Base-by-base conservation (phyloP, 1,284 basidiomycete species). In the Porodaedalea pini region DNA sequence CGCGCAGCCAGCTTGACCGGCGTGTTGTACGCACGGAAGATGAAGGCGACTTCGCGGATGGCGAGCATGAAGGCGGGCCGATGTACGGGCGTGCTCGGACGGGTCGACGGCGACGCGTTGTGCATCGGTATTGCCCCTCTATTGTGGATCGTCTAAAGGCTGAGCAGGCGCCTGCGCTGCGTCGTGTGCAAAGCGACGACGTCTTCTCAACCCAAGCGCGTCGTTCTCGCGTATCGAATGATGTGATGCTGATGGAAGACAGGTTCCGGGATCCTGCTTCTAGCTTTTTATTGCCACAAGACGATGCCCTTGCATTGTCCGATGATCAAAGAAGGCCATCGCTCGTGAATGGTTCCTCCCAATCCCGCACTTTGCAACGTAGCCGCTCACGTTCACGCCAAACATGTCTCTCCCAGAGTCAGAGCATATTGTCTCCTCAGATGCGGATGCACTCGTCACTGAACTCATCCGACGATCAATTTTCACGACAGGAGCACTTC, bases 401-500 rank as follows among this genome's bases (percentile, higher is more conserved):
- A 17, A 54, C 63, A 36, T 58, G 58, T 23, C 54, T 48, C 11
- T 32, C 62, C 64, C 31, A 58, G 58, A 25, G 23, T 32, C 19
- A 44, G 11, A 11, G 21, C 13, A 39, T 59, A 23, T 40, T 58
- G 49, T 57, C 54, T 45, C 62, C 57, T 19, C 57, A 39, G 7
- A 34, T 54, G 40, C 54, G 32, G 15, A 49, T 43, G 55, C 31
- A 51, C 54, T 44, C 48, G 67, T 19, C 56, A 62, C 34, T 52
- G 64, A 37, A 27, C 15, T 41, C 48, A 1, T 13, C 45, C 19
- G 47, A 58, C 13, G 57, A 54, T 27, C 31, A 41, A 23, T 56
- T 56, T 31, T 84, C 90, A 13, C 85, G 95, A 15, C 94, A 97
- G 72, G 94, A 98, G 70, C 90, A 98, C 68, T 99, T 99, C 71